Conservation (phyloP, 768 basidiomycete genomes). For the Phylloporus sp. region DNA sequence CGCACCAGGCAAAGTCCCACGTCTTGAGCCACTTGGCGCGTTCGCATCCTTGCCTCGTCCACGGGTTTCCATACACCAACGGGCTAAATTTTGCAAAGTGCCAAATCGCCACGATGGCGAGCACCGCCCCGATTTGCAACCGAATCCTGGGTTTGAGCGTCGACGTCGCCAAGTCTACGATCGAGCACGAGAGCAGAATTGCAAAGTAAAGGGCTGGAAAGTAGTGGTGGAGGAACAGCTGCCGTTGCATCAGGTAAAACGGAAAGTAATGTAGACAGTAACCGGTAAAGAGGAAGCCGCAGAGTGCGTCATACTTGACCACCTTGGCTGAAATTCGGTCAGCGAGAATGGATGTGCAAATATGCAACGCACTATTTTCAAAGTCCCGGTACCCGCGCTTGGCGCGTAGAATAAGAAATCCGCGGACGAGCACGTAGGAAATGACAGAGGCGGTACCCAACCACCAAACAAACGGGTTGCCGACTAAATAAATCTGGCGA, state of each 20-base stretch:
- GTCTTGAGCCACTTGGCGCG: conserved; percentile 82
- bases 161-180: conserved; percentile 86
- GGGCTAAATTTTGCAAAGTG: conserved; percentile 78
- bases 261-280: conserved; percentile 95
- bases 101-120: conserved; percentile 72
- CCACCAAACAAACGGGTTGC: conserved; percentile 95
- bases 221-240: conserved; percentile 98
- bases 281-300: conserved; percentile 87
- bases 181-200: conserved; percentile 68
- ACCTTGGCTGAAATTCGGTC: conserved; percentile 59
- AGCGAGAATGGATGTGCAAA: conserved; percentile 1
- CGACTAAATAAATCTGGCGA: conserved; percentile 90
- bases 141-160: conserved; percentile 70
- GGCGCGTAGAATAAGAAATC: conserved; percentile 78
- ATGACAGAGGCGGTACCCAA: conserved; percentile 68
- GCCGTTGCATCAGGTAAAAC: conserved; percentile 96
- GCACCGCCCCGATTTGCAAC: conserved; percentile 74
- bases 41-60: conserved; percentile 80
- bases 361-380: conserved; percentile 66
- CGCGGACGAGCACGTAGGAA: conserved; percentile 66
- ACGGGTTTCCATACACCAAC: conserved; percentile 75
- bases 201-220: conserved; percentile 95
- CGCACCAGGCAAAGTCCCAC: conserved; percentile 94
- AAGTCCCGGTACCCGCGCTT: conserved; percentile 92
- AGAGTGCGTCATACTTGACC: conserved; percentile 86